Percentiles rank a stretch among this genome's conserved stretches.
phyloP scores from a whole-genome alignment of 805 yeast species.

The Lipomyces starkeyi region DNA sequence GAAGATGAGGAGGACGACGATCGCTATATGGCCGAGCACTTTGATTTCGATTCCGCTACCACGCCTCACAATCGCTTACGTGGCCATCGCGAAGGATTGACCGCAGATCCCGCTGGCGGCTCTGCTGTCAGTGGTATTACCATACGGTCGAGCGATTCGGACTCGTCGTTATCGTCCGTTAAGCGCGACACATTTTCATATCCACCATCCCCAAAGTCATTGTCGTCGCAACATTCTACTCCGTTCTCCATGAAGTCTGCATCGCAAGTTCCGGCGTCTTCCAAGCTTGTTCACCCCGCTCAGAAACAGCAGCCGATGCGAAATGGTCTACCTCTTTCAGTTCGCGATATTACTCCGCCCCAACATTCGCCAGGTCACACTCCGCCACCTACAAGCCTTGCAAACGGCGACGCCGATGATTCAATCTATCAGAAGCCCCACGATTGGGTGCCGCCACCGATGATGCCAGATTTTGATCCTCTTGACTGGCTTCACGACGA shows the following conservation, averaged over 20 bases:
- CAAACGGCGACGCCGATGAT: conserved; percentile 4
- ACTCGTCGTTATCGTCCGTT: conserved; percentile 26
- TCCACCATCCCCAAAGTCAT: conserved; percentile 33
- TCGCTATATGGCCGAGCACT: conserved; percentile 31
- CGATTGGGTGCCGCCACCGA: conserved; percentile 33
- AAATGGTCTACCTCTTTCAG: not conserved
- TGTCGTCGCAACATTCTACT: conserved; percentile 29
- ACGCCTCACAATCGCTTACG: conserved; percentile 8
- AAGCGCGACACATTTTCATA: conserved; percentile 24
- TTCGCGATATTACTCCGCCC: conserved; percentile 18
- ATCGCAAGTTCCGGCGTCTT: not conserved
- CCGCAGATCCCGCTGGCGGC: not conserved
- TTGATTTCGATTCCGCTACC: conserved; percentile 34
- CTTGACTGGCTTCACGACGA: conserved; percentile 43
- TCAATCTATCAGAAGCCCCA: conserved; percentile 21
- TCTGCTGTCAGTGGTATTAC: conserved; percentile 7
- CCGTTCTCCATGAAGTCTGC: conserved; percentile 1
- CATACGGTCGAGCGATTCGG: conserved; percentile 30
- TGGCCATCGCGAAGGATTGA: not conserved
- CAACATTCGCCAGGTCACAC: conserved; percentile 23
- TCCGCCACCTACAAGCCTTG: conserved; percentile 10
- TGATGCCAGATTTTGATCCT: conserved; percentile 35
- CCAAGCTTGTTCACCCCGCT: not conserved
- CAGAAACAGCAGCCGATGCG: not conserved
- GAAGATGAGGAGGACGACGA: conserved; percentile 29